phyloP scores from a whole-genome alignment of 2,329 filamentous ascomycete species.

The Hymenoscyphus infarciens region DNA sequence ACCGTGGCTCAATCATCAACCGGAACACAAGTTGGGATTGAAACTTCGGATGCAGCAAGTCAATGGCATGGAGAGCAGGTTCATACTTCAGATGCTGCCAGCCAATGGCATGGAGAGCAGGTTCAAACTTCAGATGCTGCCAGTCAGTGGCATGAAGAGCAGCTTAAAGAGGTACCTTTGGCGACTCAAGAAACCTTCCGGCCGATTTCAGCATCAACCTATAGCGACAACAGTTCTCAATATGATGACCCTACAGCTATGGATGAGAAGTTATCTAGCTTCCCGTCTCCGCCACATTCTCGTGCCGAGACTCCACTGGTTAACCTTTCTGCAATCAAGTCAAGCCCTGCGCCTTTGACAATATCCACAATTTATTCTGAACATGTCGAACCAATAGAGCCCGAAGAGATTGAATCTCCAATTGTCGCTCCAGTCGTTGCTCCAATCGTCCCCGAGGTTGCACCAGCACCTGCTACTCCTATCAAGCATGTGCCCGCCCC shows the following conservation, averaged over 20 bases:
- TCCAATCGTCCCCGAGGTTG: neutral
- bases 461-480: slow-evolving; percentile 9
- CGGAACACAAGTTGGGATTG: slow-evolving; percentile 6
- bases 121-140: slow-evolving; percentile 30
- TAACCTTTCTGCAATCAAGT: slow-evolving; percentile 1
- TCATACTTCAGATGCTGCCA: slow-evolving; percentile 31
- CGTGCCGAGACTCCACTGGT: slow-evolving; percentile 30
- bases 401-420: slow-evolving; percentile 9
- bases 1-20: slow-evolving; percentile 26
- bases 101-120: slow-evolving; percentile 28
- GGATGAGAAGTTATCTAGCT: slow-evolving; percentile 50
- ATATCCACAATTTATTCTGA: slow-evolving; percentile 43
- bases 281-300: slow-evolving; percentile 51
- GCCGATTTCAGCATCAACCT: slow-evolving; percentile 45
- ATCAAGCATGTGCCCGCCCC: slow-evolving; percentile 28
- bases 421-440: slow-evolving; percentile 10
- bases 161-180: slow-evolving; percentile 19
- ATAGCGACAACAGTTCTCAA: slow-evolving; percentile 52
- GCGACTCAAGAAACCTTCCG: slow-evolving; percentile 34
- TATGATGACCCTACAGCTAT: slow-evolving; percentile 47
- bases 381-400: slow-evolving; percentile 35
- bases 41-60: slow-evolving; percentile 16
- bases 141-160: slow-evolving; percentile 33
- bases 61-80: slow-evolving; percentile 7
- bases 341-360: slow-evolving; percentile 30